Evolutionary conservation across 2,329 filamentous ascomycete species (phyloP).

Genomic region (Curvularia hawaiiensis): DNA sequence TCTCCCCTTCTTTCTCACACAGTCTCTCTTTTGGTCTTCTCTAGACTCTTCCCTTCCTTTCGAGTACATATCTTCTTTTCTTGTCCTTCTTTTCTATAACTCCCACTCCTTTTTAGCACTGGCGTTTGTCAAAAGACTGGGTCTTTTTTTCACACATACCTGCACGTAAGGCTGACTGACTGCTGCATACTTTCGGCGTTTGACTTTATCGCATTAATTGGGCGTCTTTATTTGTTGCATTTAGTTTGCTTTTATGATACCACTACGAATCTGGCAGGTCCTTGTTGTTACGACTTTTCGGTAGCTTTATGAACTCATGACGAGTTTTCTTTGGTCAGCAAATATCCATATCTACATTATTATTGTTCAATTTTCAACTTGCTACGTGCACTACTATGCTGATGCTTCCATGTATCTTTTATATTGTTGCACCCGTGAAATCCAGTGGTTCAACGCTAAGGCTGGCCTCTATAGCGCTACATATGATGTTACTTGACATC

Average conservation of each 20-base stretch:
- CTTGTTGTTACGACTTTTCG: neutral
- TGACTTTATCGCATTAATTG: neutral
- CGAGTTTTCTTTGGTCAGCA: neutral
- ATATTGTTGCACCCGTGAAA: neutral
- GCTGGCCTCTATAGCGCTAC: neutral
- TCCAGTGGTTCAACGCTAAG: neutral
- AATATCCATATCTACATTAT: neutral
- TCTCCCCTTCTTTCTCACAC: neutral
- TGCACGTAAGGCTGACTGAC: neutral
- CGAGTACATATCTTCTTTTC: neutral
- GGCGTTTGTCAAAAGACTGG: conserved; percentile 10
- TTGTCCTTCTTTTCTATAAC: neutral
- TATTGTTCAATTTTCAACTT: neutral
- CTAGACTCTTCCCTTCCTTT: neutral
- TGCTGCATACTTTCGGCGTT: neutral
- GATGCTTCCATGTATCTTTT: neutral
- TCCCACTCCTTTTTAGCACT: conserved; percentile 11
- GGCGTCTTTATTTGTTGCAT: conserved; percentile 4
- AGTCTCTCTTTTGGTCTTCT: neutral
- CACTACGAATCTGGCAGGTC: conserved; percentile 13
- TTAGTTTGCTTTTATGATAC: conserved; percentile 12
- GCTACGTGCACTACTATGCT: neutral
- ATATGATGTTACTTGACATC: neutral
- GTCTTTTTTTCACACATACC: neutral
- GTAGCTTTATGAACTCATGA: neutral